Percentiles rank a stretch among this genome's conserved stretches.
Evolutionary conservation across 805 yeast species (phyloP).

Genomic region (Wickerhamiella siamensis): DNA sequence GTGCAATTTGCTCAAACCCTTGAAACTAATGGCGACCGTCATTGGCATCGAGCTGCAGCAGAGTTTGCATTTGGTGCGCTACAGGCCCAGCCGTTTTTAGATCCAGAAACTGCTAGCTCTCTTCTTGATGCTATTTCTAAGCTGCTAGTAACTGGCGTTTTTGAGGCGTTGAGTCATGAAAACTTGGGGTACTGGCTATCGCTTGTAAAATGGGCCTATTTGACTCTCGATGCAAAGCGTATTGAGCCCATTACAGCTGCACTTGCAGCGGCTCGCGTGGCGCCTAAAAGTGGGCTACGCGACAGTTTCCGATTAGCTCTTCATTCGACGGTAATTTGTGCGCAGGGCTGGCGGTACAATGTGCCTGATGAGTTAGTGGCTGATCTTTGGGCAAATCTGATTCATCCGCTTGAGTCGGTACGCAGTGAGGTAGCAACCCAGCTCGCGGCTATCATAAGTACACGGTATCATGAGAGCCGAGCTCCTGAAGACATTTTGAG

Average conservation of each 20-base stretch:
- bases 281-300: slow-evolving; percentile 47
- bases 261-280: slow-evolving; percentile 33
- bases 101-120: not conserved
- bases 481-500: not conserved
- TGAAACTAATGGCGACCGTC: slow-evolving; percentile 48
- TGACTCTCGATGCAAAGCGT: slow-evolving; percentile 44
- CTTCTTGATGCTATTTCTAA: slow-evolving; percentile 3
- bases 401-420: slow-evolving; percentile 61
- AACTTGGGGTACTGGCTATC: slow-evolving; percentile 61
- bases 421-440: slow-evolving; percentile 53
- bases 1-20: slow-evolving; percentile 40
- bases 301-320: slow-evolving; percentile 49
- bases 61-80: slow-evolving; percentile 32
- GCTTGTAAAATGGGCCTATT: slow-evolving; percentile 59
- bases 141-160: slow-evolving; percentile 30
- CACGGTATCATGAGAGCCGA: slow-evolving; percentile 28
- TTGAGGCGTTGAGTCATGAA: slow-evolving; percentile 56
- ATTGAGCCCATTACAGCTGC: slow-evolving; percentile 36
- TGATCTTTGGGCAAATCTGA: slow-evolving; percentile 33
- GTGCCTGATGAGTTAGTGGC: slow-evolving; percentile 32
- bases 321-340: slow-evolving; percentile 35
- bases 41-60: slow-evolving; percentile 58
- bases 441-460: slow-evolving; percentile 33
- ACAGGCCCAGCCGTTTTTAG: slow-evolving; percentile 7
- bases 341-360: slow-evolving; percentile 43